A percentile compares a stretch with the other conserved stretches of the same genome.
These are phyloP conservation scores for Pythium oligandrum DNA, from an alignment of 352 stramenopile species.

Conservation along the genomic window DNA sequence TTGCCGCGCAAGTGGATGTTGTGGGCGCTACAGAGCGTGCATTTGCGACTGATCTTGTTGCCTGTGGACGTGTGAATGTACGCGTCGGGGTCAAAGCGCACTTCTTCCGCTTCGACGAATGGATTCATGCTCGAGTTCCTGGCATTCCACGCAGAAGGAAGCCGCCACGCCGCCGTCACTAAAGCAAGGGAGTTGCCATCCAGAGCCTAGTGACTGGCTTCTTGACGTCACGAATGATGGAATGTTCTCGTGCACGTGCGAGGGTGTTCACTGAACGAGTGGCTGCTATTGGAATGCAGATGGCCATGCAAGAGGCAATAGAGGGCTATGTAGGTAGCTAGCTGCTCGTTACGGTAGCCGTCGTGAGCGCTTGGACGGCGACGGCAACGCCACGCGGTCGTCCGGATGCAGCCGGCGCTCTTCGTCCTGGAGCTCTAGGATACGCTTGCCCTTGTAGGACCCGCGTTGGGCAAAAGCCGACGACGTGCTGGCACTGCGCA, in stretches of 20 bases:
- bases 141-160: neutral
- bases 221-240: too few relatives aligned
- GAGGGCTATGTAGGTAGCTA: too few relatives aligned
- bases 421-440: conserved; percentile 74
- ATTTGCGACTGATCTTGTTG: conserved; percentile 40
- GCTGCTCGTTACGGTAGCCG: neutral
- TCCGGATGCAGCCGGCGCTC: conserved; percentile 58
- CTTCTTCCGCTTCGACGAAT: conserved; percentile 22
- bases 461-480: conserved; percentile 23
- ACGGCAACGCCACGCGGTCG: conserved; percentile 33
- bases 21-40: conserved; percentile 30
- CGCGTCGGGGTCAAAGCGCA: conserved; percentile 22
- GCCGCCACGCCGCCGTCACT: too few relatives aligned
- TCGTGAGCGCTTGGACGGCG: conserved; percentile 53
- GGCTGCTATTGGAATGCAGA: too few relatives aligned
- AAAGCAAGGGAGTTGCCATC: too few relatives aligned
- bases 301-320: too few relatives aligned
- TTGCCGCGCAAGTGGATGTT: conserved; percentile 70
- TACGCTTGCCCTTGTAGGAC: conserved; percentile 62
- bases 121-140: conserved; percentile 21
- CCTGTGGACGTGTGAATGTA: conserved; percentile 36
- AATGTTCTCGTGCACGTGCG: too few relatives aligned
- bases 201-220: too few relatives aligned
- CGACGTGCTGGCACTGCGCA: conserved; percentile 33
- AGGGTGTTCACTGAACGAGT: too few relatives aligned